Evolutionary conservation across 441 rosid species (phyloP), one percentile per base, ranked within the genome.

Genomic region (Melastoma candidum): DNA sequence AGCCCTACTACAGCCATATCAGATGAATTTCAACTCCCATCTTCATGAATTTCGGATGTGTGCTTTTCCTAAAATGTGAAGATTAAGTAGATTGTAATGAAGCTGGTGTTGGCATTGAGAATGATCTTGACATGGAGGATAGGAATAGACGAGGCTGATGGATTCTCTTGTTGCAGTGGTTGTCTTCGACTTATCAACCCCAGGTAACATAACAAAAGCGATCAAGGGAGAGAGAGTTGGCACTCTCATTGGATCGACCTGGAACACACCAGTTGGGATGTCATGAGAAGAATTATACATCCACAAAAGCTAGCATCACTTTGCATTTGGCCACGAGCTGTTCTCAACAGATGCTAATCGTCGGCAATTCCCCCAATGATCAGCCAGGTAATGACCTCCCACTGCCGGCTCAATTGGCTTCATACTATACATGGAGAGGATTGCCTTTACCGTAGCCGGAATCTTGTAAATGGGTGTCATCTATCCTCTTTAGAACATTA

Each of bases 171-270:
- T 11, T 72, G 71, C 81, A 87, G 96, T 87, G 57, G 96, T 85
- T 9, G 94, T 92, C 27, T 87, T 92, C 83, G 87, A 84, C 66
- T 67, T 83, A 24, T 74, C 74, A 12, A 73, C 77, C 64, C 77
- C 89, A 2, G 96, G 96, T 46, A 87, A 92, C 79, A 85, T 87
- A 24, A 65, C 88, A 0, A 85, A 73, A 64, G 98, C 95, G 11
- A 85, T 92, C 63, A 82, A 69, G 66, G 96, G 96, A 1, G 96
- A 87, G 71, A 72, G 69, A 58, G 98, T 87, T 0, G 98, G 98
- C 26, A 90, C 96, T 25, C 56, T 85, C 65, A 90, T 90, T 0
- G 93, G 90, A 68, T 81, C 84, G 45, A 64, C 80, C 10, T 46
- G 63, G 74, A 78, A 66, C 63, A 70, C 82, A 26, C 43, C 61